A percentile compares a stretch with the other conserved stretches of the same genome.
phyloP scores from a whole-genome alignment of 2,329 filamentous ascomycete species.

The Penicillium glabrum region DNA sequence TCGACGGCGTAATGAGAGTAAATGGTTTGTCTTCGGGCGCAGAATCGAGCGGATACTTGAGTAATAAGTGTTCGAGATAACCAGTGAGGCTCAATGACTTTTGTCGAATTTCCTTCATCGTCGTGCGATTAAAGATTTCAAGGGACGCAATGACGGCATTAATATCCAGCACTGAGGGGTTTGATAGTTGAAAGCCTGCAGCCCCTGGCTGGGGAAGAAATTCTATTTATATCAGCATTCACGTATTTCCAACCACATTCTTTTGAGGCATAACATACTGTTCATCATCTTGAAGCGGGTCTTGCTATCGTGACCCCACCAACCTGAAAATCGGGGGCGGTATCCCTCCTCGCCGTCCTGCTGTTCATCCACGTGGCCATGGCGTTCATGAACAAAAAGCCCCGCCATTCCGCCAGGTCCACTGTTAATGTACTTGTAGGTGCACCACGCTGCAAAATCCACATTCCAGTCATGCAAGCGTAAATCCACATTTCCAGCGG shows the following conservation, averaged over 20 bases:
- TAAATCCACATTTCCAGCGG: constrained; percentile 78
- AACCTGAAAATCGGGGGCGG: constrained; percentile 70
- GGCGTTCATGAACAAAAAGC: constrained; percentile 74
- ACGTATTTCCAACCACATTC: neutral
- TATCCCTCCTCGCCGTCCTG: constrained; percentile 50
- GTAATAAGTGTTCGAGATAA: constrained; percentile 71
- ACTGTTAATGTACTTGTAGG: constrained; percentile 90
- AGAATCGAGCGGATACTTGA: constrained; percentile 34
- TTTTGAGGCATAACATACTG: constrained; percentile 30
- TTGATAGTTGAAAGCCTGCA: constrained; percentile 79
- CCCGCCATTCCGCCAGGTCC: constrained; percentile 80
- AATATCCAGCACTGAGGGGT: constrained; percentile 76
- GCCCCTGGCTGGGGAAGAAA: constrained; percentile 79
- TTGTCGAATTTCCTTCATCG: constrained; percentile 65
- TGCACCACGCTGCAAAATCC: constrained; percentile 91
- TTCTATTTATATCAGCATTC: constrained; percentile 29
- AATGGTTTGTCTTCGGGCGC: constrained; percentile 47
- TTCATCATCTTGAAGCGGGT: constrained; percentile 83
- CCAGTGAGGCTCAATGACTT: constrained; percentile 73
- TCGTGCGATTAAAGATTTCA: constrained; percentile 70
- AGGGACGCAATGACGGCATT: constrained; percentile 72
- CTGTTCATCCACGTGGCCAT: constrained; percentile 52
- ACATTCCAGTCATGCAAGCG: constrained; percentile 84
- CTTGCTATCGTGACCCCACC: constrained; percentile 81
- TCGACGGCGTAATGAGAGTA: constrained; percentile 67